Evolutionary conservation across 106 monocot species (phyloP), one percentile per base, ranked within the genome.

Genomic region (Phalaenopsis equestris): DNA sequence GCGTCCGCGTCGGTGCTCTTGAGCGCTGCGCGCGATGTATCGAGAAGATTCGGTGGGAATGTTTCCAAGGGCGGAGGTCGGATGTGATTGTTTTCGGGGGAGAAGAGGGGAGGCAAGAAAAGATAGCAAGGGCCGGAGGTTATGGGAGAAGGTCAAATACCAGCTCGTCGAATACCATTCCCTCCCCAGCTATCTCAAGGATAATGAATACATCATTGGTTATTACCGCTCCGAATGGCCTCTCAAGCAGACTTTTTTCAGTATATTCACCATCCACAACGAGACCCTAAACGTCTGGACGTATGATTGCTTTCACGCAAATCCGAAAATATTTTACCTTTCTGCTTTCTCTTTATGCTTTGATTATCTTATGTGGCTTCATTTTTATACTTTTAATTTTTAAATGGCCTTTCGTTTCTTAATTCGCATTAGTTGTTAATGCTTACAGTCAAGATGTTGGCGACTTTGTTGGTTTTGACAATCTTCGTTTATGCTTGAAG

Each of bases 251-350:
- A 84, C 73, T 1, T 42, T 89, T 42, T 79, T 82, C 81, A 89
- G 89, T 57, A 86, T 84, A 37, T 89, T 89, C 80, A 43, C 89
- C 81, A 81, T 89, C 73, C 88, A 89, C 55, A 89, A 89, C 47
- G 88, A 89, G 81, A 89, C 88, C 67, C 76, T 89, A 75, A 89
- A 89, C 41, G 82, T 89, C 61, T 89, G 89, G 89, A 89, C 89
- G 89, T 89, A 89, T 68, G 88, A 3, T 74, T 45, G n/a, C 72
- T 72, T 72, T 16, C 16, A 8, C 24, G 0, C 61, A 65, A 23
- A 65, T 65, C 23, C 21, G 23, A 65, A 24, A 65, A 24, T 21
- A 65, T 23, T 24, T 65, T 7, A 65, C 64, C 24, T 15, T 83
- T 79, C 36, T 77, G 17, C 23, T 77, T 48, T 65, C 64, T 65